phyloP scores from a whole-genome alignment of 352 stramenopile genomes.

The Phytophthora quininea region DNA sequence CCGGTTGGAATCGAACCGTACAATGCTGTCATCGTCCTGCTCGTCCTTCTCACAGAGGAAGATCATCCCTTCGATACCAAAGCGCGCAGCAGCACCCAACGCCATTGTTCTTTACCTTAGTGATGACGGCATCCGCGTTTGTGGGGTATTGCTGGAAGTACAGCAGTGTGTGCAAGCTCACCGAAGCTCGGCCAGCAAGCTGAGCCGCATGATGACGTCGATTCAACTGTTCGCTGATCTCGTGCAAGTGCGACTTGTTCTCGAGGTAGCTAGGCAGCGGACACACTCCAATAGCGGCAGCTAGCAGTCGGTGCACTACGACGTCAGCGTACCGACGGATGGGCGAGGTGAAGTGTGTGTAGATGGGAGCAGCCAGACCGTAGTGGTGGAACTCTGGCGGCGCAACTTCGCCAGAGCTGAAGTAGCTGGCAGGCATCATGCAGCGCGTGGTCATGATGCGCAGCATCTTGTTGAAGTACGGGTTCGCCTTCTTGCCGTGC shows the following conservation, averaged over 20 bases:
- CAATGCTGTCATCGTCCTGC: constrained; percentile 58
- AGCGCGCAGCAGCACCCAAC: constrained; percentile 97
- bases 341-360: constrained; percentile 99
- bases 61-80: constrained; percentile 98
- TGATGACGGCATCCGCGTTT: constrained; percentile 92
- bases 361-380: constrained; percentile 97
- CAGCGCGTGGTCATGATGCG: constrained; percentile 97
- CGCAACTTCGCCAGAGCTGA: constrained; percentile 96
- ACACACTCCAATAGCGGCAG: constrained; percentile 95
- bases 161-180: constrained; percentile 97
- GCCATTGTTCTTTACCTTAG: constrained; percentile 95
- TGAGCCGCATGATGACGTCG: constrained; percentile 95
- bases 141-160: constrained; percentile 95
- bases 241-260: constrained; percentile 93
- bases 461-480: constrained; percentile 99
- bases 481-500: constrained; percentile 69
- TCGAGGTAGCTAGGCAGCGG: constrained; percentile 95
- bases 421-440: constrained; percentile 99
- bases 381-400: constrained; percentile 98
- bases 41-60: constrained; percentile 85
- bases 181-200: constrained; percentile 94
- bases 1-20: constrained; percentile 53
- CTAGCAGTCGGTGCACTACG: constrained; percentile 97
- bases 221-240: constrained; percentile 98
- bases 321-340: constrained; percentile 98